These are phyloP conservation scores for Flammula alnicola DNA, from an alignment of 1,284 basidiomycete genomes.

Conservation along the genomic window DNA sequence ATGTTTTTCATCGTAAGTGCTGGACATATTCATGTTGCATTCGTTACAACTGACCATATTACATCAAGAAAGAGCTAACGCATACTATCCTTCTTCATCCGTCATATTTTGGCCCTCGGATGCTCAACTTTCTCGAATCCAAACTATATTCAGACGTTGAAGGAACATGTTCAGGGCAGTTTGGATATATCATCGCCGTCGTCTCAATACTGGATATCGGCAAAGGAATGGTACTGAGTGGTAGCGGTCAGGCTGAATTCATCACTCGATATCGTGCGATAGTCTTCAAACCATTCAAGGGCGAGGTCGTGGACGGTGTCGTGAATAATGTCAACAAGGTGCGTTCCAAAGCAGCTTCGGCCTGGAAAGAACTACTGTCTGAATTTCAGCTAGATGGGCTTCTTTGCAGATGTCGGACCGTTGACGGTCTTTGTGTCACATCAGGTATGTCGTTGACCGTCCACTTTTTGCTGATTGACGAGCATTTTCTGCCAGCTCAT, in stretches of 20 bases:
- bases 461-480: not conserved
- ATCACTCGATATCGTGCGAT: conserved; percentile 90
- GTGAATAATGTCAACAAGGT: conserved; percentile 98
- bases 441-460: conserved; percentile 64
- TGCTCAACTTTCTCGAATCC: conserved; percentile 90
- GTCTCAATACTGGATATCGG: conserved; percentile 89
- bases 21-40: not conserved
- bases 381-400: conserved; percentile 79
- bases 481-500: conserved; percentile 65
- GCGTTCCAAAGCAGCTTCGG: conserved; percentile 31
- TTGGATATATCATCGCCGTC: conserved; percentile 98
- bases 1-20: conserved; percentile 82
- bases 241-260: conserved; percentile 94
- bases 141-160: conserved; percentile 97
- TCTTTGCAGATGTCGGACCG: conserved; percentile 96
- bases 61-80: conserved; percentile 84
- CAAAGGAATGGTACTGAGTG: conserved; percentile 89
- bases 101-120: conserved; percentile 96
- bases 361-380: not conserved
- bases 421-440: conserved; percentile 92
- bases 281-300: conserved; percentile 98
- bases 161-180: conserved; percentile 94
- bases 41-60: conserved; percentile 8
- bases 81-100: conserved; percentile 97
- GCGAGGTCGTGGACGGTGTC: conserved; percentile 96